phyloP scores from a whole-genome alignment of 768 basidiomycete species.

The Leccinum arenicola region DNA sequence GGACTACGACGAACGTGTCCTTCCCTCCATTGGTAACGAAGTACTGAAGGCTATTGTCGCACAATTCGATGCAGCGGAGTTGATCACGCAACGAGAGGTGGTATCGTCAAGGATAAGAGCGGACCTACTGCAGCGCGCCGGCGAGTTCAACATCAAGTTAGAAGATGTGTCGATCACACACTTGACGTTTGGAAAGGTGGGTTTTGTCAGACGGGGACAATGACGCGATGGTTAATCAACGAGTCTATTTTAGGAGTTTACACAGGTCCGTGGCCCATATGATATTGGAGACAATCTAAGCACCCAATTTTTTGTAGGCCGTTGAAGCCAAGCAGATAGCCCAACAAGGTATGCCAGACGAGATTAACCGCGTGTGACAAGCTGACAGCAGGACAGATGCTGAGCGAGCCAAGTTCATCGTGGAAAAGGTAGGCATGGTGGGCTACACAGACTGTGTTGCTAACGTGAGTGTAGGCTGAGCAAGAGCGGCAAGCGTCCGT shows the following conservation, averaged over 20 bases:
- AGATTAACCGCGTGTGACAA: not conserved
- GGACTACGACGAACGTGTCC: slow-evolving; percentile 97
- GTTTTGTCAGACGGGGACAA: slow-evolving; percentile 11
- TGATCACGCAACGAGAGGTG: slow-evolving; percentile 97
- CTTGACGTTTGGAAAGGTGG: slow-evolving; percentile 81
- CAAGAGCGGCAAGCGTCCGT: slow-evolving; percentile 99
- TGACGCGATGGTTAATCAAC: slow-evolving; percentile 5
- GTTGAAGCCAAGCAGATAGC: slow-evolving; percentile 99
- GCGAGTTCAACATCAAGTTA: slow-evolving; percentile 92
- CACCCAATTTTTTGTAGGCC: slow-evolving; percentile 44
- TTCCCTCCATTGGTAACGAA: slow-evolving; percentile 97
- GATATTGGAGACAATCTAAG: not conserved
- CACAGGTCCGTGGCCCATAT: slow-evolving; percentile 44
- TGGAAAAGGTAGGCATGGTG: slow-evolving; percentile 75
- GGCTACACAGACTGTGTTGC: slow-evolving; percentile 6
- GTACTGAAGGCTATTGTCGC: slow-evolving; percentile 98
- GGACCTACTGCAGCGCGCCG: slow-evolving; percentile 89
- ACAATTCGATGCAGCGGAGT: slow-evolving; percentile 94
- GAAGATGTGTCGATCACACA: slow-evolving; percentile 98
- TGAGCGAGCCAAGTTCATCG: slow-evolving; percentile 98
- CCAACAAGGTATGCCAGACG: slow-evolving; percentile 74
- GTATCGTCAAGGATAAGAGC: slow-evolving; percentile 91
- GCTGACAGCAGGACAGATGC: slow-evolving; percentile 60
- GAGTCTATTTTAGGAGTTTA: slow-evolving; percentile 67
- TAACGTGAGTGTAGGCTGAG: slow-evolving; percentile 67